phyloP scores from a whole-genome alignment of 768 basidiomycete species.

The Sarcomyxa edulis region DNA sequence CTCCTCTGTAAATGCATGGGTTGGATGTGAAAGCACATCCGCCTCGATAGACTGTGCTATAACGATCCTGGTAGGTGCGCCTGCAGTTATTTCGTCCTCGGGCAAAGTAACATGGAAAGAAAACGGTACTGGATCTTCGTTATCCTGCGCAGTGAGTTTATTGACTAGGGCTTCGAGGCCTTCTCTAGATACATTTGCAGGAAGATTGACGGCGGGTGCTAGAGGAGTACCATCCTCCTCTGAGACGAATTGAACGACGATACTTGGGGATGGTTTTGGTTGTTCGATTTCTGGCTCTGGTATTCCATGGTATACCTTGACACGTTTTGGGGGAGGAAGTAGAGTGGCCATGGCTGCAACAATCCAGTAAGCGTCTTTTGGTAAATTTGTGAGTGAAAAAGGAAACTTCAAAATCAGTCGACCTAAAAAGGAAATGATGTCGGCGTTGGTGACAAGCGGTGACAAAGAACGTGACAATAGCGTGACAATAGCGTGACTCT shows the following conservation, averaged over 20 bases:
- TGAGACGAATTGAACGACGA: conserved; percentile 90
- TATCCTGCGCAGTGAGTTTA: conserved; percentile 75
- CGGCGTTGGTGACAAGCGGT: no score
- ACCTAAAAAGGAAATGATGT: no score
- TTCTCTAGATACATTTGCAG: conserved; percentile 80
- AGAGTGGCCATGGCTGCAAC: conserved; percentile 67
- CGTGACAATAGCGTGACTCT: no score
- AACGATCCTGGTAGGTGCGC: conserved; percentile 69
- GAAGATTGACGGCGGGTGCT: conserved; percentile 85
- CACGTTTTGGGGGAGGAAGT: conserved; percentile 85
- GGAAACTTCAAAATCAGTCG: no score
- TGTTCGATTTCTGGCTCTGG: conserved; percentile 56
- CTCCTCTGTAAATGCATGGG: conserved; percentile 73
- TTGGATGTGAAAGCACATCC: conserved; percentile 73
- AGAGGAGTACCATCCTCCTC: conserved; percentile 79
- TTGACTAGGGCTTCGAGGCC: conserved; percentile 88
- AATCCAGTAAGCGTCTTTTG: no score
- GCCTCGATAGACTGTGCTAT: conserved; percentile 80
- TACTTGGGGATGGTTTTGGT: conserved; percentile 46
- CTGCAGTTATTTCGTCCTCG: conserved; percentile 41
- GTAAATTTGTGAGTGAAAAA: no score
- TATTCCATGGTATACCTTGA: conserved; percentile 75
- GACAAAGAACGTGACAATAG: no score
- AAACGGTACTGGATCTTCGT: conserved; percentile 90
- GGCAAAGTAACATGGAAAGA: conserved; percentile 82